These are phyloP conservation scores for Madurella mycetomatis DNA, from an alignment of 2,329 filamentous ascomycete genomes.

Conservation along the genomic window DNA sequence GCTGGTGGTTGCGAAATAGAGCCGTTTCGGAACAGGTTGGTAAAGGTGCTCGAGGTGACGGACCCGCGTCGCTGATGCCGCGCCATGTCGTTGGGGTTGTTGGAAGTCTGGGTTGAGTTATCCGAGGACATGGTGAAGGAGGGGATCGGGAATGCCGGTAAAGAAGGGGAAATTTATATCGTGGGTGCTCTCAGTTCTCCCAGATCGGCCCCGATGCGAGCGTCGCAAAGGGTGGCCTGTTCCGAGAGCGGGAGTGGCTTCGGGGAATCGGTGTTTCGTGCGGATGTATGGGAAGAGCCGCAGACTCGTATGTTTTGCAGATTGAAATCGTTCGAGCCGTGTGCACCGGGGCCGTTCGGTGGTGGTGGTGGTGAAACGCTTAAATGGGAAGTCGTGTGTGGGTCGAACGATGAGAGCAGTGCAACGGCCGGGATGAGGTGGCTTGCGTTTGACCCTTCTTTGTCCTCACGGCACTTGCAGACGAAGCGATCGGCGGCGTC, in stretches of 20 bases:
- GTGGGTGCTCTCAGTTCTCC: not conserved
- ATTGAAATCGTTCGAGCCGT: slow-evolving; percentile 22
- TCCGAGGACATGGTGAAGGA: slow-evolving; percentile 30
- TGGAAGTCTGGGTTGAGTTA: slow-evolving; percentile 29
- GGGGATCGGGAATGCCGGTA: not conserved
- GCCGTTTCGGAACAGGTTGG: slow-evolving; percentile 56
- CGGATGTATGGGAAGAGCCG: slow-evolving; percentile 1
- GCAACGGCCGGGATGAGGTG: slow-evolving; percentile 10
- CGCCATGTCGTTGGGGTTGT: slow-evolving; percentile 26
- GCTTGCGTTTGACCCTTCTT: slow-evolving; percentile 7
- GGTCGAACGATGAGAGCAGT: slow-evolving; percentile 22
- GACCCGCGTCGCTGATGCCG: slow-evolving; percentile 41
- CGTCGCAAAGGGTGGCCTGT: slow-evolving; percentile 10
- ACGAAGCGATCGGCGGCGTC: slow-evolving; percentile 13
- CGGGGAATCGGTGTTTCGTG: slow-evolving; percentile 3
- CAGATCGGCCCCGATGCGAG: slow-evolving; percentile 4
- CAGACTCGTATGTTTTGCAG: slow-evolving; percentile 23
- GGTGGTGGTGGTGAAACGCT: slow-evolving; percentile 23
- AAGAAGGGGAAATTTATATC: slow-evolving; percentile 13
- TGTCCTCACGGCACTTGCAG: slow-evolving; percentile 7
- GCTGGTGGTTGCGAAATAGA: slow-evolving; percentile 43
- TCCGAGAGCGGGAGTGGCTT: slow-evolving; percentile 8
- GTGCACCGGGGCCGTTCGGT: slow-evolving; percentile 3
- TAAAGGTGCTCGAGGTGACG: slow-evolving; percentile 53
- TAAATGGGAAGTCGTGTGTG: slow-evolving; percentile 16